Base-by-base conservation (phyloP, 352 stramenopile genomes). In the Phytophthora foliorum region DNA sequence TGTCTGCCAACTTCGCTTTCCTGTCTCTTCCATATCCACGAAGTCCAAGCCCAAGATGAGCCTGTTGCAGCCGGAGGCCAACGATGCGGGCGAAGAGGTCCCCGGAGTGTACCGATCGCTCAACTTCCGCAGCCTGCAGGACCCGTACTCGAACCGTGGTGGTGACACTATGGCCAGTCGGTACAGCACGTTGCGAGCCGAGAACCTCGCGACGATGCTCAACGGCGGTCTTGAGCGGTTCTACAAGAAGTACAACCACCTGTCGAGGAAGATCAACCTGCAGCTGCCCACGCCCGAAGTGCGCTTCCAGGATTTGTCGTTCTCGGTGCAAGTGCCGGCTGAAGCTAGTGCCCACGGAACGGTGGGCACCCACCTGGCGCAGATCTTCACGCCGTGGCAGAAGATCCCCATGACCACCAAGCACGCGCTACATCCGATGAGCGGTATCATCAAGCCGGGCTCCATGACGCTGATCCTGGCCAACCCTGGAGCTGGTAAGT, bases 241-340 rank as follows among this genome's bases (percentile, higher is more conserved):
- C 67, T 91, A 90, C 74, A 84, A 88, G 60, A 91, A 91, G 75
- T 91, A 89, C 75, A 69, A 88, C 63, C 73, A 88, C 62, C 34
- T 89, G 10, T 89, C 77, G 10, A 62, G 63, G 39, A 87, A 89
- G 71, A 72, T 88, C 55, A 88, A 89, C 71, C 48, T 71, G 41
- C 63, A 60, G 4, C 32, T 71, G 13, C 54, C 63, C 2, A 71
- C 63, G 4, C 63, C 63, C 3, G 80, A 89, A 62, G 78, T 89
- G 65, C 80, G 79, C 49, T 89, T 91, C 51, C 72, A 89, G 62
- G 88, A 88, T 59, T 36, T 91, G 22, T 84, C 69, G 52, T 89
- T 87, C 65, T 71, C 79, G 22, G 82, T 80, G 13, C 22, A 82
- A 6, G 78, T 88, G 64, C 80, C 73, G 4, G 57, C 77, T 0